Evolutionary conservation across 139 green algal species (phyloP), one percentile per base, ranked within the genome.

Genomic region (Chlorella vulgaris): DNA sequence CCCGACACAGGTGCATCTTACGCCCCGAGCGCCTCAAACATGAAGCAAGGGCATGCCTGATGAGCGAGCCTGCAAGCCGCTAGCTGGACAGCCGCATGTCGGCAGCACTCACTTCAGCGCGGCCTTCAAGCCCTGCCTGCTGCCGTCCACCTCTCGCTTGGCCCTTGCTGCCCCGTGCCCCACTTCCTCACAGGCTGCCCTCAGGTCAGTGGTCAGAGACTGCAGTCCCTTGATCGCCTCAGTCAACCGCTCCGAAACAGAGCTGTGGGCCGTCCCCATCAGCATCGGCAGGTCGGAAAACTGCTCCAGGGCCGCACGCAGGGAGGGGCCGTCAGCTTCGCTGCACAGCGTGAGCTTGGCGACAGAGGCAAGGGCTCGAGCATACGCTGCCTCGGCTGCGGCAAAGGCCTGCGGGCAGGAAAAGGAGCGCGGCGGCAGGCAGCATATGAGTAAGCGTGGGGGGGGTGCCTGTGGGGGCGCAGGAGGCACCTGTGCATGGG

Each of bases 301-400:
- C 19, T 55, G 75, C 13, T 75, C 53, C 78, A 90, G 36, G 4
- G 87, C 88, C 18, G 70, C 47, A 6, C 80, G 55, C 73, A 92
- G 71, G 10, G 61, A 75, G n/a, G 85, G 47, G 1, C 86, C 86
- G 78, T 92, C 88, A 3, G 71, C 74, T 22, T 88, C 84, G 13
- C 84, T 81, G 36, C 61, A 74, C 62, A 92, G 65, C 18, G 42
- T 62, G 21, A 91, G 73, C 28, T 68, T 42, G 24, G 76, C 66
- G 8, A 80, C 76, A 1, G 78, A 50, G 1, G 39, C 77, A 69
- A 92, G 74, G 10, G 87, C 74, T 18, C 81, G 74, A 0, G 78
- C 58, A 43, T 87, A 91, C 0, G 78, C 76, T 15, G 53, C 66
- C 80, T 92, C 88, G 29, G 88, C 84, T 3, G 67, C 77, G 6